phyloP scores from a whole-genome alignment of 768 basidiomycete species.

The Leucogyrophana mollusca region DNA sequence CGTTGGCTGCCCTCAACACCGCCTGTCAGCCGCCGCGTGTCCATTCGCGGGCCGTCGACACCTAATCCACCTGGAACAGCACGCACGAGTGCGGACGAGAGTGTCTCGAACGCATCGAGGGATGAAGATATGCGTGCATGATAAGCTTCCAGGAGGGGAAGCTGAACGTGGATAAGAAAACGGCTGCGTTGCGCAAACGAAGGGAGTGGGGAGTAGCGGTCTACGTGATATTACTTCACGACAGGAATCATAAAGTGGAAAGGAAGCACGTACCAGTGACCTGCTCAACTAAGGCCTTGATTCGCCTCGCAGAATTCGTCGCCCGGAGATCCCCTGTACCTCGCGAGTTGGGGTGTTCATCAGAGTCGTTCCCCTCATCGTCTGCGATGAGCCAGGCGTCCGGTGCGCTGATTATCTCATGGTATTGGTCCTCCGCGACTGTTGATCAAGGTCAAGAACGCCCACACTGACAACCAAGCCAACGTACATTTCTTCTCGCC shows the following conservation, averaged over 20 bases:
- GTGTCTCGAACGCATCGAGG: slow-evolving; percentile 90
- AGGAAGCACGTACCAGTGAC: slow-evolving; percentile 67
- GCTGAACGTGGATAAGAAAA: slow-evolving; percentile 83
- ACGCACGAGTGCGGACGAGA: slow-evolving; percentile 84
- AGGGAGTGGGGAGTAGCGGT: slow-evolving; percentile 90
- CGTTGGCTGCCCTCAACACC: slow-evolving; percentile 84
- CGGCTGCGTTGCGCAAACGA: slow-evolving; percentile 71
- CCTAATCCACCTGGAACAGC: slow-evolving; percentile 90
- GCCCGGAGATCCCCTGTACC: slow-evolving; percentile 49
- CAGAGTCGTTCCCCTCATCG: slow-evolving; percentile 51
- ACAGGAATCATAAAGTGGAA: neutral
- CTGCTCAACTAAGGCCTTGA: slow-evolving; percentile 87
- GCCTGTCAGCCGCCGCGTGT: slow-evolving; percentile 66
- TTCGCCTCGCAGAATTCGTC: slow-evolving; percentile 79
- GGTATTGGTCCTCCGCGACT: slow-evolving; percentile 90
- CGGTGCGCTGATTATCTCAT: slow-evolving; percentile 72
- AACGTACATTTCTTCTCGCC: slow-evolving; percentile 86
- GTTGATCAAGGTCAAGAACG: slow-evolving; percentile 3
- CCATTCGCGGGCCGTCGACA: slow-evolving; percentile 41
- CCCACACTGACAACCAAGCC: neutral
- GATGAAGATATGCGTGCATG: slow-evolving; percentile 76
- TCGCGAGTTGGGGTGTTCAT: slow-evolving; percentile 15
- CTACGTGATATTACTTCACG: slow-evolving; percentile 37
- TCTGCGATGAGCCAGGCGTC: slow-evolving; percentile 88
- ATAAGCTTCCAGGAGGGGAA: slow-evolving; percentile 81